Evolutionary conservation across 345 rosid genomes (phyloP).

Genomic region (Moricandia arvensis): DNA sequence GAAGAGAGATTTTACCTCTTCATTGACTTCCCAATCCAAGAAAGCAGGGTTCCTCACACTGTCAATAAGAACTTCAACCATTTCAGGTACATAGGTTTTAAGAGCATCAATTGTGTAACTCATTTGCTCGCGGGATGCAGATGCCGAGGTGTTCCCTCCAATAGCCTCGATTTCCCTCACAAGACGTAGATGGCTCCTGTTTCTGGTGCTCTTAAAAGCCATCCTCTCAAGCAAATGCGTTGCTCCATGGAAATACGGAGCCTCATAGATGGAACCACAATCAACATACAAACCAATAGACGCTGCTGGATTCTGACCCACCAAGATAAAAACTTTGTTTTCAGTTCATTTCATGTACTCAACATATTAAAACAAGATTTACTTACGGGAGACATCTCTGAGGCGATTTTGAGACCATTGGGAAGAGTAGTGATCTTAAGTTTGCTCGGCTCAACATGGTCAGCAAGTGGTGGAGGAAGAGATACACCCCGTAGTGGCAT

Average conservation of each 20-base stretch:
- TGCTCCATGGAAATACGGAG: conserved; percentile 58
- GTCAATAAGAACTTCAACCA: conserved; percentile 76
- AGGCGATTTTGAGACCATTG: conserved; percentile 74
- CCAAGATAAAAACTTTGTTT: conserved; percentile 6
- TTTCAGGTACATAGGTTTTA: conserved; percentile 65
- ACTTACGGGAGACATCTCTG: conserved; percentile 56
- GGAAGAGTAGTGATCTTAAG: conserved; percentile 56
- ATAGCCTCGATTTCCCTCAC: conserved; percentile 83
- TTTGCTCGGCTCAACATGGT: conserved; percentile 61
- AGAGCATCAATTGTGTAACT: conserved; percentile 41
- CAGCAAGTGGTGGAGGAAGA: conserved; percentile 58
- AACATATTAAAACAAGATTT: neutral
- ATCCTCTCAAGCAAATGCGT: conserved; percentile 71
- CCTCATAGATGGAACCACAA: conserved; percentile 69
- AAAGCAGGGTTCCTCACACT: conserved; percentile 71
- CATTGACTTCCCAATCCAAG: conserved; percentile 79
- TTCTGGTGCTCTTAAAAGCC: conserved; percentile 76
- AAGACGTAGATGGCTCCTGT: conserved; percentile 62
- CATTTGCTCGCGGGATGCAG: conserved; percentile 79
- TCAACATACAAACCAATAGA: conserved; percentile 64
- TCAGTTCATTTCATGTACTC: neutral
- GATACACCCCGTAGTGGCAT: conserved; percentile 57
- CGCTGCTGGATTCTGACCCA: conserved; percentile 56
- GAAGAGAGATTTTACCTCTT: conserved; percentile 48
- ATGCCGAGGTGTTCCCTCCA: conserved; percentile 57